Conservation (phyloP, 2,329 filamentous ascomycete genomes). For the Pestalotiopsis sp. region DNA sequence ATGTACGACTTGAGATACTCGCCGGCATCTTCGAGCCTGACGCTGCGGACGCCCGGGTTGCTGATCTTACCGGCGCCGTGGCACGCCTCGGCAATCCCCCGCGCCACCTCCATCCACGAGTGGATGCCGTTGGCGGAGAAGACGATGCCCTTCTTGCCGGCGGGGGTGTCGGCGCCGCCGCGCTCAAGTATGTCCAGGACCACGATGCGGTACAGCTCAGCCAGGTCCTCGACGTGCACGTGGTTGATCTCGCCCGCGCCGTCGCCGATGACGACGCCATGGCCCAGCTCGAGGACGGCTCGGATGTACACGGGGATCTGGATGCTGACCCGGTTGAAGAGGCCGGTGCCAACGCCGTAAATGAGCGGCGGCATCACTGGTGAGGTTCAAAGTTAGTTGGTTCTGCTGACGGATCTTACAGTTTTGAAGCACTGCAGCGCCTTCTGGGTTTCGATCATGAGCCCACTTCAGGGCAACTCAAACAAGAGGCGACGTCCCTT, state of each 20-base stretch:
- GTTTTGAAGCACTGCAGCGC: no score
- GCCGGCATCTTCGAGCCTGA: slow-evolving; percentile 27
- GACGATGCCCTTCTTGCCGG: slow-evolving; percentile 38
- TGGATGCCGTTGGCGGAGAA: slow-evolving; percentile 41
- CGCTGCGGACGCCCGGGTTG: slow-evolving; percentile 23
- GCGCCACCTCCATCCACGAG: slow-evolving; percentile 38
- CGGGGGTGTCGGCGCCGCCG: slow-evolving; percentile 29
- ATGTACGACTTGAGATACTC: slow-evolving; percentile 19
- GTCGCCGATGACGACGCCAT: slow-evolving; percentile 33
- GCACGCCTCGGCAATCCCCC: slow-evolving; percentile 34
- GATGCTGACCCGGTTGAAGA: slow-evolving; percentile 38
- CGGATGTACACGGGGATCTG: slow-evolving; percentile 33
- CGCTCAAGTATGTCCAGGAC: slow-evolving; percentile 31
- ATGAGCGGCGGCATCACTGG: slow-evolving; percentile 38
- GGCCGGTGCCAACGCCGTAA: slow-evolving; percentile 43
- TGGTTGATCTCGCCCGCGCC: slow-evolving; percentile 38
- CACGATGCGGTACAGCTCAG: slow-evolving; percentile 39
- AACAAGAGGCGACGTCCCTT: background rate
- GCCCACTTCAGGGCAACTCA: background rate
- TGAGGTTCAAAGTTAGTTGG: background rate
- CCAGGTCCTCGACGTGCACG: slow-evolving; percentile 46
- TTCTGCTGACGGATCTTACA: background rate
- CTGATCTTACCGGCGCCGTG: slow-evolving; percentile 30
- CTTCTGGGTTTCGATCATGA: no score
- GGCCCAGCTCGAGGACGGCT: slow-evolving; percentile 22